These are phyloP conservation scores for Coemansia aciculifera DNA, from an alignment of 192 early-diverging fungal species.

Conservation along the genomic window DNA sequence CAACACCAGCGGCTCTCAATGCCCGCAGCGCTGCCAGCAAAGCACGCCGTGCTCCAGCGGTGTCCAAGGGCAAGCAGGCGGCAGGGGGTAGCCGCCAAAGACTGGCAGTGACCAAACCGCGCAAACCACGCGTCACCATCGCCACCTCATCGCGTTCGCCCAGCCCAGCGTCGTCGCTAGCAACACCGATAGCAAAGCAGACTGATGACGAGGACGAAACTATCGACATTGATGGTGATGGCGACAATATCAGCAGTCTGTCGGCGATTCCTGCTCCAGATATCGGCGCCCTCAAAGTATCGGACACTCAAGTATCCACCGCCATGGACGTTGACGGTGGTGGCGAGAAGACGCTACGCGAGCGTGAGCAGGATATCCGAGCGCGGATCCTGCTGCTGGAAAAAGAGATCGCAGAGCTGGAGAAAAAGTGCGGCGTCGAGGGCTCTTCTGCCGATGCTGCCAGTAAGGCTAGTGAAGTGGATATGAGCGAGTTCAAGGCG, in stretches of 20 bases:
- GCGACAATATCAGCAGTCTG: background rate
- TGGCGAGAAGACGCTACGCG: conserved; percentile 30
- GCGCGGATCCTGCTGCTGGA: conserved; percentile 59
- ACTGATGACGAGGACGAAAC: conserved; percentile 4
- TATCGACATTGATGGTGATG: conserved; percentile 30
- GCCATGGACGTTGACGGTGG: conserved; percentile 18
- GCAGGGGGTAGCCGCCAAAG: conserved; percentile 11
- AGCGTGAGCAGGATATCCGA: conserved; percentile 60
- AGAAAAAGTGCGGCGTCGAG: conserved; percentile 53
- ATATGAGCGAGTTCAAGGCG: conserved; percentile 81
- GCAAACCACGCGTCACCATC: conserved; percentile 23
- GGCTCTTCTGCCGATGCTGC: conserved; percentile 12
- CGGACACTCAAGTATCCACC: background rate
- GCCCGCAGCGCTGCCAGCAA: conserved; percentile 13
- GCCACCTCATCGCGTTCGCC: conserved; percentile 8
- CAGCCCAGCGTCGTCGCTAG: conserved; percentile 15
- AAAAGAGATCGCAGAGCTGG: conserved; percentile 58
- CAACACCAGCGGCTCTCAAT: conserved; percentile 1
- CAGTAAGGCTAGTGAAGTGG: conserved; percentile 26
- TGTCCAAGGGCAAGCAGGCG: background rate
- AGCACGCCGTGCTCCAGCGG: conserved; percentile 5
- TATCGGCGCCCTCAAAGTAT: conserved; percentile 35
- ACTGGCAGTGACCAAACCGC: conserved; percentile 14
- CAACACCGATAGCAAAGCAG: background rate
- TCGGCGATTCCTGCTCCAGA: conserved; percentile 47